A percentile compares a stretch with the other conserved stretches of the same genome.
Evolutionary conservation across 2,329 filamentous ascomycete genomes (phyloP).

Genomic region (Xylaria sp.): DNA sequence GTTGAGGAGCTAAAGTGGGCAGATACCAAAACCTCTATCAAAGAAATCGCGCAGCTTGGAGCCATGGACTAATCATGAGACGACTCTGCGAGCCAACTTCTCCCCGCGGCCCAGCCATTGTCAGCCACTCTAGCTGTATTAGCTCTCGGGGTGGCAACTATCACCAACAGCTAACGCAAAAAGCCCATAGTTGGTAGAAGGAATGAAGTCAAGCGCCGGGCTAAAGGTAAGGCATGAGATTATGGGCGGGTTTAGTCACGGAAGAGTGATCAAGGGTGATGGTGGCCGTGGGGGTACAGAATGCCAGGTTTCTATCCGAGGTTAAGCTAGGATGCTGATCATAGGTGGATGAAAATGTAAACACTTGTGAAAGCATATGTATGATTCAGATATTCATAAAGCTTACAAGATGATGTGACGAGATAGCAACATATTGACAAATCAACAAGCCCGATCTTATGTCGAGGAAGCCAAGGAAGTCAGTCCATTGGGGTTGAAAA

Average conservation of each 20-base stretch:
- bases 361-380: neutral
- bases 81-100: neutral
- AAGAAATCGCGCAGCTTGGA: conserved; percentile 19
- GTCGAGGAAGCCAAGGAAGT: neutral
- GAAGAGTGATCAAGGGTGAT: neutral
- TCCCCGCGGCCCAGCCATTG: neutral
- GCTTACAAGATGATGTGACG: neutral
- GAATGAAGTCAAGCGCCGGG: neutral
- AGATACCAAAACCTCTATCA: neutral
- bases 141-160: no score
- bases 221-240: neutral
- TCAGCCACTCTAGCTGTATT: neutral
- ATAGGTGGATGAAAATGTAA: neutral
- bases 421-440: neutral
- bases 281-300: conserved; percentile 8
- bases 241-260: neutral
- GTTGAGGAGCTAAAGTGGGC: neutral
- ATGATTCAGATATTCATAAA: neutral
- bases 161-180: neutral
- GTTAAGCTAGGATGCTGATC: neutral
- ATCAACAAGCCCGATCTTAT: neutral
- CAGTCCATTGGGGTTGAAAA: neutral
- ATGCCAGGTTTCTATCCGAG: neutral
- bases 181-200: neutral
- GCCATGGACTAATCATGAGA: neutral